Base-by-base conservation (phyloP, 768 basidiomycete genomes). In the Rhodosporidiobolus sp. region DNA sequence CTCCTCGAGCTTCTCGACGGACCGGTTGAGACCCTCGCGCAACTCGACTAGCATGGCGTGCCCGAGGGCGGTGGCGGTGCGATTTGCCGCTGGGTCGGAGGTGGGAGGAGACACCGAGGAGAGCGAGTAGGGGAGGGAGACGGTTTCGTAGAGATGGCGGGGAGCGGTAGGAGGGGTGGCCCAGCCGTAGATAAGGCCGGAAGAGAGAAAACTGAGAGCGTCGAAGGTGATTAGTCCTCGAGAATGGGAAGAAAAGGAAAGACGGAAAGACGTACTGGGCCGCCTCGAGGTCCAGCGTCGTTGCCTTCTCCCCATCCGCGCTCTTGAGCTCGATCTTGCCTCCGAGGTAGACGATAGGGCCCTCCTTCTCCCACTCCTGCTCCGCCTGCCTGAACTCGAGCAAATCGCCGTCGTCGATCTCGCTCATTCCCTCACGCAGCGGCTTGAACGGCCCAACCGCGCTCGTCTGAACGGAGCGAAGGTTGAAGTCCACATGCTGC, bases 201-300 rank as follows among this genome's bases (percentile, higher is more conserved):
- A 65, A 17, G 63, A 46, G 34, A 79, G 63, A 48, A 75, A 70
- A 60, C 78, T 78, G 74, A 1, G 58, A 22, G 4, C 12, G 30
- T n/a, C n/a, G n/a, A 65, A 26, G 0, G 34, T 35, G n/a, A 1
- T 43, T 14, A 46, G 46, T n/a, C 52, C 19, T 10, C 1, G 8
- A 11, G 22, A n/a, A 0, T 6, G 10, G 26, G 26, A 43, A 28
- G 35, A 2, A 4, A 19, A 26, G 0, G n/a, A 22, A 38, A n/a
- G 5, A 30, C 19, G 34, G n/a, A 14, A 32, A 24, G 24, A 69
- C 78, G 52, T 30, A 78, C 78, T 79, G 78, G 0, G 74, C 63
- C 11, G 74, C 78, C 43, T 79, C 77, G 54, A 79, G 28, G 32
- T 79, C 77, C 17, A 77, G 46, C 11, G 22, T 58, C 10, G 63